Evolutionary conservation across 2,329 filamentous ascomycete species (phyloP).

Genomic region (Talaromyces sp.): DNA sequence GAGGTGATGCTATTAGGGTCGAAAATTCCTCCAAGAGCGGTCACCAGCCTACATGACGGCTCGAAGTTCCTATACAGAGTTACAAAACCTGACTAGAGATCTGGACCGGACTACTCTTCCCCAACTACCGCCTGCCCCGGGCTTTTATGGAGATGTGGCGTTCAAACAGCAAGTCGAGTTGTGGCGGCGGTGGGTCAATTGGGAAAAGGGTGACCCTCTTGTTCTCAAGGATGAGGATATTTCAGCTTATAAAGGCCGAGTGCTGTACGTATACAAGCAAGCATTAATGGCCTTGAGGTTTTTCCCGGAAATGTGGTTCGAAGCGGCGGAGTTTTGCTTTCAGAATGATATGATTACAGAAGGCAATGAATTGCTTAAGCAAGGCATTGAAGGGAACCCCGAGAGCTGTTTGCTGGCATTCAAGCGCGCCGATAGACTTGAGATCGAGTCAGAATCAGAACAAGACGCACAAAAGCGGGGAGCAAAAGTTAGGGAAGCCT

Average conservation of each 20-base stretch:
- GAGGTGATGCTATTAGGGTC: slow-evolving; percentile 53
- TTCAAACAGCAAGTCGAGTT: slow-evolving; percentile 77
- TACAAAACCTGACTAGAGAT: slow-evolving; percentile 81
- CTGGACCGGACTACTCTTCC: slow-evolving; percentile 74
- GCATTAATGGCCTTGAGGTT: slow-evolving; percentile 89
- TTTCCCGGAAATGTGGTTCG: slow-evolving; percentile 93
- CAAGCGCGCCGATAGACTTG: slow-evolving; percentile 81
- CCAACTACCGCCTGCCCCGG: slow-evolving; percentile 71
- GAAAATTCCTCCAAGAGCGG: slow-evolving; percentile 89
- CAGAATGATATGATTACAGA: slow-evolving; percentile 66
- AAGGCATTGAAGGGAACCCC: slow-evolving; percentile 83
- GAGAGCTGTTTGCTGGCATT: slow-evolving; percentile 89
- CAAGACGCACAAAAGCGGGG: slow-evolving; percentile 63
- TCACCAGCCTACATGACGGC: slow-evolving; percentile 96
- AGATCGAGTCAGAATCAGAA: slow-evolving; percentile 68
- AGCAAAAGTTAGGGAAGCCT: slow-evolving; percentile 73
- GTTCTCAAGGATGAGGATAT: slow-evolving; percentile 78
- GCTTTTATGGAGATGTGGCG: slow-evolving; percentile 81
- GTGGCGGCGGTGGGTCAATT: slow-evolving; percentile 91
- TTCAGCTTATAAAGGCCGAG: slow-evolving; percentile 66
- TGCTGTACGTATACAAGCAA: slow-evolving; percentile 89
- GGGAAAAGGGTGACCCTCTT: slow-evolving; percentile 90
- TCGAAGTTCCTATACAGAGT: slow-evolving; percentile 77
- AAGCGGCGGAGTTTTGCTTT: slow-evolving; percentile 89
- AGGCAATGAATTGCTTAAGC: slow-evolving; percentile 71